Conservation (phyloP, 1,284 basidiomycete genomes). For the Salmacisia buchloeana region DNA sequence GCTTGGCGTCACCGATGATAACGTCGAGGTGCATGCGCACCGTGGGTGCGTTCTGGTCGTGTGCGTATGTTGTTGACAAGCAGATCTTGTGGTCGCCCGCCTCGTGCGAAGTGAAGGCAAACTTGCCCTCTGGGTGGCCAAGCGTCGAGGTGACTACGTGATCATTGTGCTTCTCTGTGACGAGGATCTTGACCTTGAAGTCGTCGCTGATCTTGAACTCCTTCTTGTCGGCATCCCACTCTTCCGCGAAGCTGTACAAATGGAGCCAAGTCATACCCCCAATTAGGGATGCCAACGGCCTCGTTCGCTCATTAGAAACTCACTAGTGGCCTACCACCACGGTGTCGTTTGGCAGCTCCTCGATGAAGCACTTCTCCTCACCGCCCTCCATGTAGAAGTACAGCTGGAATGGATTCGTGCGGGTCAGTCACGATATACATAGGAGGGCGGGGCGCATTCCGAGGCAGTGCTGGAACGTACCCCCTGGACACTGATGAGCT, state of each 20-base stretch:
- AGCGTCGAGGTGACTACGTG: conserved; percentile 66
- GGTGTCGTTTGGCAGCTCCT: conserved; percentile 93
- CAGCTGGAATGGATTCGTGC: conserved; percentile 22
- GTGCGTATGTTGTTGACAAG: conserved; percentile 65
- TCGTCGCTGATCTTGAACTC: conserved; percentile 68
- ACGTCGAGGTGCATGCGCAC: conserved; percentile 93
- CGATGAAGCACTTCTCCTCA: conserved; percentile 71
- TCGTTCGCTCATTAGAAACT: too few species aligned
- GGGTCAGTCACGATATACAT: not conserved
- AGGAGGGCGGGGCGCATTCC: not conserved
- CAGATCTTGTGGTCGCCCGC: conserved; percentile 96
- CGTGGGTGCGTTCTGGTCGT: conserved; percentile 66
- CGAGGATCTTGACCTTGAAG: conserved; percentile 81
- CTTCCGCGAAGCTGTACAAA: conserved; percentile 71
- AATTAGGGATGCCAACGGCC: too few species aligned
- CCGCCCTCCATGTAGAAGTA: conserved; percentile 54
- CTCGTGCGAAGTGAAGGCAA: conserved; percentile 95
- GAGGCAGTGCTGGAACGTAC: not conserved
- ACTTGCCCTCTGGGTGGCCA: conserved; percentile 80
- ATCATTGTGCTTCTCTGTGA: conserved; percentile 58
- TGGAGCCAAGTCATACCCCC: too few species aligned
- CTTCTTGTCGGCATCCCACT: conserved; percentile 74
- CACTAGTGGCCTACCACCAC: conserved; percentile 74
- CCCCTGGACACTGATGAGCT: conserved; percentile 2
- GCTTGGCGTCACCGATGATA: conserved; percentile 77